Evolutionary conservation across 208 protist genomes (phyloP).

Genomic region (Herpetomonas samuelpessoai): DNA sequence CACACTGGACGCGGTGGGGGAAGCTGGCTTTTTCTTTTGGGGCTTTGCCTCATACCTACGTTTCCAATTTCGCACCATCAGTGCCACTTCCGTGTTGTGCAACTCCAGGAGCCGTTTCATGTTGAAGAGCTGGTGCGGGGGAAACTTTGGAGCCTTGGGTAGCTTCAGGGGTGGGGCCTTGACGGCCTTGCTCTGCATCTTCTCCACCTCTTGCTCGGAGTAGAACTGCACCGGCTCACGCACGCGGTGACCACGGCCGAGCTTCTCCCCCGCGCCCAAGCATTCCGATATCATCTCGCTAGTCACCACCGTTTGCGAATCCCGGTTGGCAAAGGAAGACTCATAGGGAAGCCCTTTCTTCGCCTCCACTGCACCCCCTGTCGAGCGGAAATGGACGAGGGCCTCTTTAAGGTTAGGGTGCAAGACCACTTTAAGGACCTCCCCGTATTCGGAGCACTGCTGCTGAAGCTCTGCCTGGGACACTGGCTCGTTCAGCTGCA

Average conservation of each 20-base stretch:
- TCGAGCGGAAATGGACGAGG: constrained; percentile 77
- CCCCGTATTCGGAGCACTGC: constrained; percentile 68
- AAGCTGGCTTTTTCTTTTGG: constrained; percentile 6
- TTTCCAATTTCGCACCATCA: constrained; percentile 82
- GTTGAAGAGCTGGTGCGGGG: constrained; percentile 81
- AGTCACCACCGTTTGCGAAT: constrained; percentile 72
- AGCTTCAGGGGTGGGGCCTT: constrained; percentile 71
- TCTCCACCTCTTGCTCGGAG: constrained; percentile 62
- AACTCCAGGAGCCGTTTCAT: constrained; percentile 73
- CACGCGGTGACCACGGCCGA: constrained; percentile 82
- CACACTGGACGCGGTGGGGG: background rate
- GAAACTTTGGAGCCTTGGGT: constrained; percentile 65
- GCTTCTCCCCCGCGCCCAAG: constrained; percentile 65
- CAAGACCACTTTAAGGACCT: constrained; percentile 71
- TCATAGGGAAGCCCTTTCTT: constrained; percentile 68
- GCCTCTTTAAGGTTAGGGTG: constrained; percentile 86
- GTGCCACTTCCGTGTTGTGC: constrained; percentile 73
- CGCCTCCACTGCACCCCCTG: constrained; percentile 75
- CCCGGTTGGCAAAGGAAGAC: constrained; percentile 50
- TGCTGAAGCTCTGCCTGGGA: constrained; percentile 62
- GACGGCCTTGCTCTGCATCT: constrained; percentile 36
- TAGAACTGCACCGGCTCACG: constrained; percentile 61
- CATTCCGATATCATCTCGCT: constrained; percentile 81
- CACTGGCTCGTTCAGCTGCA: constrained; percentile 45
- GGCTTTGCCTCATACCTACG: constrained; percentile 40